Percentiles rank a stretch among this genome's conserved stretches.
phyloP scores from a whole-genome alignment of 2,329 filamentous ascomycete genomes.

The Pestalotiopsis sp. region DNA sequence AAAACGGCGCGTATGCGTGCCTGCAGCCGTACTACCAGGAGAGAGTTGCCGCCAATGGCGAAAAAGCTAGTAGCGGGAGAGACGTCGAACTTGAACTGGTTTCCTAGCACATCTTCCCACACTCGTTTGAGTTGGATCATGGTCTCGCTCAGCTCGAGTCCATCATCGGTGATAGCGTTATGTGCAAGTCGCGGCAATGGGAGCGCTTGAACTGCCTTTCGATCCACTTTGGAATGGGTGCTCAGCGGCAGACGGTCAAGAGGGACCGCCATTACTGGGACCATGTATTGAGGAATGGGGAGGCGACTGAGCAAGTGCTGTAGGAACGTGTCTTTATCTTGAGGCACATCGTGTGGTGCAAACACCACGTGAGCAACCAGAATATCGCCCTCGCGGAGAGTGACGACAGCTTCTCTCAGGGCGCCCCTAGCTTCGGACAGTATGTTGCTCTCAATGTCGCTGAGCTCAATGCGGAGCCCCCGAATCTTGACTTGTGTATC shows the following conservation, averaged over 20 bases:
- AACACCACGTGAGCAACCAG: constrained; percentile 33
- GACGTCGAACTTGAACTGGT: constrained; percentile 17
- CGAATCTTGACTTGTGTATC: constrained; percentile 38
- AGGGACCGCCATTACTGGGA: constrained; percentile 29
- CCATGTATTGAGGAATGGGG: constrained; percentile 37
- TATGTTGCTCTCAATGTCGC: constrained; percentile 34
- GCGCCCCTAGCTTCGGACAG: constrained; percentile 13
- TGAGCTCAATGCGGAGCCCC: constrained; percentile 37
- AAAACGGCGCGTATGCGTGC: constrained; percentile 34
- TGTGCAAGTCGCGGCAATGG: constrained; percentile 4
- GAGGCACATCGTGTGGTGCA: not conserved
- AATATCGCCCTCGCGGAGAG: constrained; percentile 15
- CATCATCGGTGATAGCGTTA: not conserved
- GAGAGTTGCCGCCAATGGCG: constrained; percentile 41
- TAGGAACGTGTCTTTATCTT: constrained; percentile 15
- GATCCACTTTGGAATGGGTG: constrained; percentile 31
- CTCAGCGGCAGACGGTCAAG: constrained; percentile 33
- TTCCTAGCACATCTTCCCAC: constrained; percentile 25
- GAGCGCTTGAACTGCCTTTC: constrained; percentile 12
- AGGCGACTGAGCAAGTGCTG: constrained; percentile 17
- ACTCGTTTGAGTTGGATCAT: constrained; percentile 14
- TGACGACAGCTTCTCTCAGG: constrained; percentile 18
- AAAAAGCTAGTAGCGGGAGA: constrained; percentile 39
- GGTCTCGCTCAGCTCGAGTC: not conserved
- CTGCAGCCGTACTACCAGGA: constrained; percentile 42